Evolutionary conservation across 805 yeast genomes (phyloP).

Genomic region (Brettanomyces nanus): DNA sequence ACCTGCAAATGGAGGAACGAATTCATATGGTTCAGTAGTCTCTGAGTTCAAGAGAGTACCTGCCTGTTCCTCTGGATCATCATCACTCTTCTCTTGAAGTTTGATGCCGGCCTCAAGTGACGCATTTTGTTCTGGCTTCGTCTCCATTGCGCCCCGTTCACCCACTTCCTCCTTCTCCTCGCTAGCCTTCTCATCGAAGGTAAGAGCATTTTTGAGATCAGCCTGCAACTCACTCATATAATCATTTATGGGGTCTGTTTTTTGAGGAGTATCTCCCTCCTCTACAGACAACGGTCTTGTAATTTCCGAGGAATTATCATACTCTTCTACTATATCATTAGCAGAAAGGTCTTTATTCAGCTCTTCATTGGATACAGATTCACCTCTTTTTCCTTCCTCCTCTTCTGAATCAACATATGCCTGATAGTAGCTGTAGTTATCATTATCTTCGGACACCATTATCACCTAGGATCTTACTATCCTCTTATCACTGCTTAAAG

Average conservation of each 20-base stretch:
- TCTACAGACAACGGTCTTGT: conserved; percentile 3
- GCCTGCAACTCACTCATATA: not conserved
- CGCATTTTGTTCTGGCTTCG: conserved; percentile 8
- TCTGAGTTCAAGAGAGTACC: not conserved
- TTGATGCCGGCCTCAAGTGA: not conserved
- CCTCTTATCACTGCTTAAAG: not conserved
- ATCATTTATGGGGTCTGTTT: not conserved
- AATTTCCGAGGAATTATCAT: not conserved
- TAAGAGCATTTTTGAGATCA: conserved; percentile 2
- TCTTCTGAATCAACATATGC: not conserved
- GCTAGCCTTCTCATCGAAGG: not conserved
- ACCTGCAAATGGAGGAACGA: not conserved
- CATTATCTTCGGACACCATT: not conserved
- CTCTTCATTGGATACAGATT: not conserved
- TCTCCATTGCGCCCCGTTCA: too few species aligned
- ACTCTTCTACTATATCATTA: conserved; percentile 2
- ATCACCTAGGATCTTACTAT: not conserved
- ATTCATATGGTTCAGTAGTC: not conserved
- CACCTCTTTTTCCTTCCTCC: not conserved
- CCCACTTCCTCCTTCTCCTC: conserved; percentile 5
- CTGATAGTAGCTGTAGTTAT: not conserved
- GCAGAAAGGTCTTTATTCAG: conserved; percentile 2
- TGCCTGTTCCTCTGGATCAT: conserved; percentile 1
- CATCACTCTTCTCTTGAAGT: not conserved
- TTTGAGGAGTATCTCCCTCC: conserved; percentile 1